Evolutionary conservation across 768 basidiomycete genomes (phyloP).

Genomic region (Lactifluus volemus): DNA sequence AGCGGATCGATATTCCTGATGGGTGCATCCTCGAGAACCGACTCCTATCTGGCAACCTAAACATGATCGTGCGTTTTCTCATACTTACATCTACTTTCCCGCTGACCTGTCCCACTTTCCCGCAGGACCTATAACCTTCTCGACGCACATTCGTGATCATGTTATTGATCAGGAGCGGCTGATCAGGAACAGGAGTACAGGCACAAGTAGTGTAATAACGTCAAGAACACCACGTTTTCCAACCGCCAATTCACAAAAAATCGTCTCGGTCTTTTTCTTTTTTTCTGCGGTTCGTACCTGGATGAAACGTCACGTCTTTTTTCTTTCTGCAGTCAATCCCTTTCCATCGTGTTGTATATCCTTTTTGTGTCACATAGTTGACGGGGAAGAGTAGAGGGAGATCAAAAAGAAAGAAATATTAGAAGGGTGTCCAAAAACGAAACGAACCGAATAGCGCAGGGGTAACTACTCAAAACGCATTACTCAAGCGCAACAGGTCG

Average conservation of each 20-base stretch:
- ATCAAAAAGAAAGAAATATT: background rate
- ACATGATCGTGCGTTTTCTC: constrained; percentile 48
- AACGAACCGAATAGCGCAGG: background rate
- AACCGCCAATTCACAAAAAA: too few species aligned
- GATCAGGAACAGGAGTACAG: background rate
- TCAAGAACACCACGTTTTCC: background rate
- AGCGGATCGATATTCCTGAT: constrained; percentile 50
- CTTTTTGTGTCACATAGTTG: background rate
- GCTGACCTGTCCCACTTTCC: background rate
- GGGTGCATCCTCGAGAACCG: constrained; percentile 48
- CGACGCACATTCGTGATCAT: background rate
- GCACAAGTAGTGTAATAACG: background rate
- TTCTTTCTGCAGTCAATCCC: background rate
- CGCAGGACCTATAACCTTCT: constrained; percentile 10
- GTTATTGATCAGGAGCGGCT: background rate
- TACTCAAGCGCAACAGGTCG: background rate
- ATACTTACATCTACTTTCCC: background rate
- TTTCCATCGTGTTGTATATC: background rate
- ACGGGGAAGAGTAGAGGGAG: background rate
- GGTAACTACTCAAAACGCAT: background rate
- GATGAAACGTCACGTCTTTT: background rate
- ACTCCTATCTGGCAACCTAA: constrained; percentile 66
- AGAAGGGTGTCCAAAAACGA: background rate
- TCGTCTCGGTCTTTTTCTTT: background rate
- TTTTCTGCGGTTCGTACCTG: background rate